phyloP scores from a whole-genome alignment of 345 rosid genomes.

The Chamaenerion angustifolium region DNA sequence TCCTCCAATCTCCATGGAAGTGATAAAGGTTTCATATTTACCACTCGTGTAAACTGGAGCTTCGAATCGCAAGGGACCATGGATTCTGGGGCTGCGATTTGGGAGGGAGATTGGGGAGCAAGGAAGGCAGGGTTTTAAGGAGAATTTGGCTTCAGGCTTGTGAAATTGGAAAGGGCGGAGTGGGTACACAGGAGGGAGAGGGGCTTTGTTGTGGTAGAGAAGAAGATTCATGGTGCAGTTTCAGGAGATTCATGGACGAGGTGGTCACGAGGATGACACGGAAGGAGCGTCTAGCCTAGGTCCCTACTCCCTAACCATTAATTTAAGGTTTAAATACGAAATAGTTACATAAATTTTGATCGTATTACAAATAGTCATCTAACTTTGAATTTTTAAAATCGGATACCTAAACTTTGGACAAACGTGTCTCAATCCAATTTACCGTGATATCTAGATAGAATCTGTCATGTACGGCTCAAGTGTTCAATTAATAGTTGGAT shows the following conservation, averaged over 20 bases:
- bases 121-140: conserved; percentile 7
- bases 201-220: conserved; percentile 14
- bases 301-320: too few species aligned
- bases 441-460: too few species aligned
- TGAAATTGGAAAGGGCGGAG: conserved; percentile 3
- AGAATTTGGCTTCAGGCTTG: background rate
- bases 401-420: too few species aligned
- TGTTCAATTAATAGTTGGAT: too few species aligned
- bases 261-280: background rate
- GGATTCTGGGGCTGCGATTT: conserved; percentile 20
- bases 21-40: conserved; percentile 14
- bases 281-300: background rate
- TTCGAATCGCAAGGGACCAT: conserved; percentile 16
- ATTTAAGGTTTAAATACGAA: too few species aligned
- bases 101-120: conserved; percentile 9
- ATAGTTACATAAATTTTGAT: too few species aligned
- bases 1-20: conserved; percentile 7
- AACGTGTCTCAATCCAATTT: too few species aligned
- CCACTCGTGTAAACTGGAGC: conserved; percentile 15
- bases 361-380: too few species aligned
- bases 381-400: too few species aligned
- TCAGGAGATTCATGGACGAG: conserved; percentile 46
- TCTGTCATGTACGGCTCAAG: too few species aligned
- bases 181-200: background rate
- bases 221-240: conserved; percentile 17